These are phyloP conservation scores for Suhomyces ambrosiae DNA, from an alignment of 1,139 yeast genomes.

Conservation along the genomic window DNA sequence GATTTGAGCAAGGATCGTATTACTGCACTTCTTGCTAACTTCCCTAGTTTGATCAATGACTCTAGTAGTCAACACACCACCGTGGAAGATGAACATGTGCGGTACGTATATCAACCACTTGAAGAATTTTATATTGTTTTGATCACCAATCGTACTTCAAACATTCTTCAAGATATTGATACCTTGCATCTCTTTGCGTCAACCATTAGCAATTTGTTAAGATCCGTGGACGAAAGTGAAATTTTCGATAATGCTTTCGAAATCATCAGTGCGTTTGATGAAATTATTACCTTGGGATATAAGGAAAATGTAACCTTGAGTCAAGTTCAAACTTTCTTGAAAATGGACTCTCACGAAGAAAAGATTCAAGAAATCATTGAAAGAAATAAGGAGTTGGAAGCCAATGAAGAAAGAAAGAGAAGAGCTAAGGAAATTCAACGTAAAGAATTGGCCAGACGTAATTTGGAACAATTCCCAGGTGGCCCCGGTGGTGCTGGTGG, in stretches of 20 bases:
- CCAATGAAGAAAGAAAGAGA: slow-evolving; percentile 94
- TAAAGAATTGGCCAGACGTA: slow-evolving; percentile 72
- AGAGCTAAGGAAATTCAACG: slow-evolving; percentile 94
- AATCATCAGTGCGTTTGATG: slow-evolving; percentile 90
- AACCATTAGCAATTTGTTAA: slow-evolving; percentile 73
- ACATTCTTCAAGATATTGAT: slow-evolving; percentile 91
- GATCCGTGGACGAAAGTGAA: slow-evolving; percentile 79
- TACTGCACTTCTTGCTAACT: slow-evolving; percentile 80
- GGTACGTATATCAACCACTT: slow-evolving; percentile 94
- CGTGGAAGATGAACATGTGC: slow-evolving; percentile 88
- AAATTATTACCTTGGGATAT: slow-evolving; percentile 86
- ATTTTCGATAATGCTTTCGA: slow-evolving; percentile 85
- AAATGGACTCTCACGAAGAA: slow-evolving; percentile 98
- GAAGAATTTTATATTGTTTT: slow-evolving; percentile 92
- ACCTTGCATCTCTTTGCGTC: slow-evolving; percentile 86
- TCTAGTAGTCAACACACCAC: slow-evolving; percentile 86
- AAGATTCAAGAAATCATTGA: slow-evolving; percentile 97
- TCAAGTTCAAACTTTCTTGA: slow-evolving; percentile 87
- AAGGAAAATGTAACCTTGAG: slow-evolving; percentile 81
- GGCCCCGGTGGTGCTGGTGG: slow-evolving; percentile 16
- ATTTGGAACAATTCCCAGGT: slow-evolving; percentile 34
- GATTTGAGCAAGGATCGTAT: slow-evolving; percentile 86
- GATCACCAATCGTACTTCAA: slow-evolving; percentile 88
- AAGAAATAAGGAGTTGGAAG: slow-evolving; percentile 94
- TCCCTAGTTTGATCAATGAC: slow-evolving; percentile 77